These are phyloP conservation scores for Spirogloea muscicola DNA, from an alignment of 139 green algal genomes.

Conservation along the genomic window DNA sequence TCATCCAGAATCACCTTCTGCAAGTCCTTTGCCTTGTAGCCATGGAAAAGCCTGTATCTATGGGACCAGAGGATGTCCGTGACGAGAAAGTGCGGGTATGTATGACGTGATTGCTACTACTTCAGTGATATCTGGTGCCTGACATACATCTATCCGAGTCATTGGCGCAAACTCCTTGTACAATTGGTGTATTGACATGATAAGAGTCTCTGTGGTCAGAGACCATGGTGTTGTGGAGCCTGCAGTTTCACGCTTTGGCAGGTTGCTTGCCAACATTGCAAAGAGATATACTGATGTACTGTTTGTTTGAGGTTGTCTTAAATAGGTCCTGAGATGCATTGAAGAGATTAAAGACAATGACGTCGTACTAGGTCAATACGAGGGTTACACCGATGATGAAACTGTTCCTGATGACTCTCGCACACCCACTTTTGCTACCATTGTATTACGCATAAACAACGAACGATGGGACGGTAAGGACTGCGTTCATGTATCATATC, in stretches of 20 bases:
- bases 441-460: conserved; percentile 81
- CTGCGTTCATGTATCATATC: background rate
- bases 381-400: conserved; percentile 85
- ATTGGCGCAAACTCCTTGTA: too few relatives aligned
- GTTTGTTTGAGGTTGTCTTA: background rate
- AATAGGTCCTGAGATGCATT: conserved; percentile 75
- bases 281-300: too few relatives aligned
- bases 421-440: conserved; percentile 84
- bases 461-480: conserved; percentile 65
- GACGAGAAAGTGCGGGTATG: conserved; percentile 80
- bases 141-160: too few relatives aligned
- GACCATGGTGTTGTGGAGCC: too few relatives aligned
- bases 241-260: too few relatives aligned
- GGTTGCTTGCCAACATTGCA: too few relatives aligned
- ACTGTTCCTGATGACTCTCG: conserved; percentile 74
- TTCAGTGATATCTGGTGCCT: too few relatives aligned
- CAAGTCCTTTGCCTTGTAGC: conserved; percentile 81
- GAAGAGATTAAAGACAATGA: conserved; percentile 56
- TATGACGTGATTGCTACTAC: too few relatives aligned
- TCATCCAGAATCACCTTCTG: background rate
- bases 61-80: conserved; percentile 88
- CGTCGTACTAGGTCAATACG: conserved; percentile 92
- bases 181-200: too few relatives aligned
- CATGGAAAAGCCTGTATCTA: conserved; percentile 88
- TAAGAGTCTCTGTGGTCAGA: too few relatives aligned